Evolutionary conservation across 2,329 filamentous ascomycete species (phyloP).

Genomic region (Juglanconis sp.): DNA sequence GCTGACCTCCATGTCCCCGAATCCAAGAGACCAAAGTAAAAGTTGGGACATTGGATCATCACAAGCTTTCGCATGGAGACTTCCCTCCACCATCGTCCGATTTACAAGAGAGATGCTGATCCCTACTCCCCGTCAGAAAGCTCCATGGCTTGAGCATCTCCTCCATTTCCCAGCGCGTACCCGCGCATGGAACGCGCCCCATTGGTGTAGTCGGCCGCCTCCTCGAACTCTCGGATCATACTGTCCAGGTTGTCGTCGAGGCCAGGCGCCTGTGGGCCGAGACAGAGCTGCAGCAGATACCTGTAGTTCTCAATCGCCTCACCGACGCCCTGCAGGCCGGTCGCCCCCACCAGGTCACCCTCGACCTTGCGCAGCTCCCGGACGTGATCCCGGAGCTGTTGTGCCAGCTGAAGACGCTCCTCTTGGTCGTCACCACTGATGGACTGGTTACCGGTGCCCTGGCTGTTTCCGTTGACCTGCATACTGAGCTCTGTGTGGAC

Average conservation of each 20-base stretch:
- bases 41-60: too few species aligned
- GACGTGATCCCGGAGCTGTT: constrained; percentile 54
- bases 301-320: constrained; percentile 74
- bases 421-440: constrained; percentile 42
- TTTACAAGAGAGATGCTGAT: neutral
- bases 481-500: constrained; percentile 49
- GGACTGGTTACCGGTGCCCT: constrained; percentile 26
- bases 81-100: too few species aligned
- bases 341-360: constrained; percentile 64
- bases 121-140: constrained; percentile 26
- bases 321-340: constrained; percentile 66
- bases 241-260: constrained; percentile 63
- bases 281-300: constrained; percentile 63
- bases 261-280: constrained; percentile 66
- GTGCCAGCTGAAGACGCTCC: constrained; percentile 55
- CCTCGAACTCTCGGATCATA: constrained; percentile 61
- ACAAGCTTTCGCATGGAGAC: too few species aligned
- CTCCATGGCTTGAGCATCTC: constrained; percentile 25
- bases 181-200: constrained; percentile 3
- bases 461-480: constrained; percentile 39
- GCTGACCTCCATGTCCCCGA: too few species aligned
- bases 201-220: constrained; percentile 49
- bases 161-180: constrained; percentile 6
- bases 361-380: constrained; percentile 61
- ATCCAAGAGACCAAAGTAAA: too few species aligned